A percentile compares a stretch with the other conserved stretches of the same genome.
These are phyloP conservation scores for Lunularia cruciata DNA, from an alignment of 225 moss, liverwort and hornwort genomes.

Conservation along the genomic window DNA sequence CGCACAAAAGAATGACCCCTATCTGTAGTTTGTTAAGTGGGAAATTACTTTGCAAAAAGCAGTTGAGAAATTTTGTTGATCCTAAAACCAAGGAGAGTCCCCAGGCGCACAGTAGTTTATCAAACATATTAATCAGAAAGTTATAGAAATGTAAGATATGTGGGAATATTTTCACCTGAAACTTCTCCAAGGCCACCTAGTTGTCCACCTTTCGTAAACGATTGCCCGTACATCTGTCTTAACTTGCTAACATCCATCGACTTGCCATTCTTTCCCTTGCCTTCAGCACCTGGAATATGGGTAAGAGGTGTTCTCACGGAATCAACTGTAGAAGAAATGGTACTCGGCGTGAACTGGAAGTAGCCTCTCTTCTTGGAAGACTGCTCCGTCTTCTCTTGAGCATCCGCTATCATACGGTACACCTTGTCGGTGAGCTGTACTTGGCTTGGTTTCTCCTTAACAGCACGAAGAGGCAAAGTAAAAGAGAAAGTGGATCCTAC, in stretches of 20 bases:
- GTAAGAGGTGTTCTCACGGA: slow-evolving; percentile 1
- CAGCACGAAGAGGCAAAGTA: slow-evolving; percentile 56
- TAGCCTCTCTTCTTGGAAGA: slow-evolving; percentile 47
- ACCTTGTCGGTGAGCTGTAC: slow-evolving; percentile 44
- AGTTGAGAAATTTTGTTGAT: too few relatives aligned
- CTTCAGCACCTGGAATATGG: slow-evolving; percentile 13
- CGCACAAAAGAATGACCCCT: too few relatives aligned
- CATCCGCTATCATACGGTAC: slow-evolving; percentile 46
- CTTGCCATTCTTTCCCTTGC: slow-evolving; percentile 18
- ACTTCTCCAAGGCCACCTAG: not conserved
- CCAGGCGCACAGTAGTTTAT: too few relatives aligned
- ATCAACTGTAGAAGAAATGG: slow-evolving; percentile 5
- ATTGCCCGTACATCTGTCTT: slow-evolving; percentile 27
- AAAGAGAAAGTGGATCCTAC: slow-evolving; percentile 74
- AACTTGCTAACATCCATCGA: slow-evolving; percentile 19
- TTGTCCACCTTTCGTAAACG: not conserved
- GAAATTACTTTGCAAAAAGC: too few relatives aligned
- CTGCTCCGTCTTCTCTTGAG: slow-evolving; percentile 31
- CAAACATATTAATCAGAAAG: too few relatives aligned
- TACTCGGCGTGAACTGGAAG: slow-evolving; percentile 45
- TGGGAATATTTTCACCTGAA: slow-evolving; percentile 1
- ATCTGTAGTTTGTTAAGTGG: too few relatives aligned
- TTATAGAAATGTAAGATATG: too few relatives aligned
- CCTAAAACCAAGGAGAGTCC: too few relatives aligned
- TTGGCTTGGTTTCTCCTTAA: slow-evolving; percentile 43